These are phyloP conservation scores for Malassezia japonica DNA, from an alignment of 1,284 basidiomycete genomes.

Conservation along the genomic window DNA sequence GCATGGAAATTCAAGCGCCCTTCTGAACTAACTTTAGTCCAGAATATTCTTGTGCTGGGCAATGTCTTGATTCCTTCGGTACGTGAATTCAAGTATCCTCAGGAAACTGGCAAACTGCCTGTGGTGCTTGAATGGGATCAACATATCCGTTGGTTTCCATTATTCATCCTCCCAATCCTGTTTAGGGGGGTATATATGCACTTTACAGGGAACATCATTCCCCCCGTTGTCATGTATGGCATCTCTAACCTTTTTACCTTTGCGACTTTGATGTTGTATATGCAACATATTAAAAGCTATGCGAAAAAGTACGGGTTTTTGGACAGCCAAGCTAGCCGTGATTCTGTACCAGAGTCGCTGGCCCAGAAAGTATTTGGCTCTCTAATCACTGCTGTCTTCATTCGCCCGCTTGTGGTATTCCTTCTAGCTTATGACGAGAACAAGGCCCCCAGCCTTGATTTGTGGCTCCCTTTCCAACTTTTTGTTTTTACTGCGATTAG, in stretches of 20 bases:
- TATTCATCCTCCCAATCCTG: constrained; percentile 21
- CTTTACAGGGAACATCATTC: constrained; percentile 23
- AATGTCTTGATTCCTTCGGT: background rate
- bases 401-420: constrained; percentile 12
- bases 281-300: constrained; percentile 19
- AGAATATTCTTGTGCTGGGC: background rate
- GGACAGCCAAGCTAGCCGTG: constrained; percentile 22
- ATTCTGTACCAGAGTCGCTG: constrained; percentile 29
- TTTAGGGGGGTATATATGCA: constrained; percentile 24
- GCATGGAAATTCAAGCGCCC: background rate
- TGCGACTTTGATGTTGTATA: constrained; percentile 16
- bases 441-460: background rate
- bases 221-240: constrained; percentile 22
- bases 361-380: constrained; percentile 14
- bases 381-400: background rate
- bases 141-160: constrained; percentile 25
- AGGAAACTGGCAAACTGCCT: constrained; percentile 16
- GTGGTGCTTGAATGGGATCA: constrained; percentile 23
- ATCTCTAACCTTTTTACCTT: constrained; percentile 21
- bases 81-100: background rate
- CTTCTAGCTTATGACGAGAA: constrained; percentile 15
- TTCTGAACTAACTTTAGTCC: background rate
- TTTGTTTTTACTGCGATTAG: constrained; percentile 16
- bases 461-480: constrained; percentile 22
- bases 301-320: constrained; percentile 26